Conservation (phyloP, 768 basidiomycete genomes). For the Holtermanniella nyarrowii region DNA sequence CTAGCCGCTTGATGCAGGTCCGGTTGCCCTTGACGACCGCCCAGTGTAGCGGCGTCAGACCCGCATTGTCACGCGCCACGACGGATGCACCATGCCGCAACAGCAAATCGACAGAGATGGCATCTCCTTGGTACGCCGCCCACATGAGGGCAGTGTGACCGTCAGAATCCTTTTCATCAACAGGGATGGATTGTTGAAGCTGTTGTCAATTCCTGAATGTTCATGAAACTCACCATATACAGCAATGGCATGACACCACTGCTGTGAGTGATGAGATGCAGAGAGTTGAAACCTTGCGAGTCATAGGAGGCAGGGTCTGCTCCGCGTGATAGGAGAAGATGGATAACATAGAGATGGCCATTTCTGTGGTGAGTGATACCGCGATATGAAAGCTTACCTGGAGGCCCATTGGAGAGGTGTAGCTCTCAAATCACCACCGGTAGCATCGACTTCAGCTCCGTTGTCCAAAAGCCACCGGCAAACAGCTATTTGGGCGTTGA, state of each 20-base stretch:
- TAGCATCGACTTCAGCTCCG: constrained; percentile 87
- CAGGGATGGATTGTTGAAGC: constrained; percentile 82
- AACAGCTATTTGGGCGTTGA: constrained; percentile 84
- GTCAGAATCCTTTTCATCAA: constrained; percentile 79
- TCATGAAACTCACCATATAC: constrained; percentile 26
- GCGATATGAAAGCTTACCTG: constrained; percentile 34
- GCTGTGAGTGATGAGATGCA: constrained; percentile 91
- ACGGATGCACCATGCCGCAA: constrained; percentile 77
- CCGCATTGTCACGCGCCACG: constrained; percentile 64
- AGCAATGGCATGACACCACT: constrained; percentile 88
- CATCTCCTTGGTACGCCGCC: constrained; percentile 98
- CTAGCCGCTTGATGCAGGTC: constrained; percentile 67
- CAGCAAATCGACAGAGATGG: constrained; percentile 81
- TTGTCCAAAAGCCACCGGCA: constrained; percentile 80
- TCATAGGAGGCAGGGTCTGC: constrained; percentile 88
- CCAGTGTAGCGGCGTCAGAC: constrained; percentile 89
- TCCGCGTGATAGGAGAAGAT: constrained; percentile 75
- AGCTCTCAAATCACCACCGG: constrained; percentile 86
- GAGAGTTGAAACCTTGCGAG: constrained; percentile 88
- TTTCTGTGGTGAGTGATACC: constrained; percentile 47
- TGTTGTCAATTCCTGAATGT: constrained; percentile 43
- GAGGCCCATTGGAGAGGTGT: constrained; percentile 98
- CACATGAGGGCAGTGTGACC: constrained; percentile 96
- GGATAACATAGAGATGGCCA: constrained; percentile 90
- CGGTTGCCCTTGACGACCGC: constrained; percentile 92